A percentile compares a stretch with the other conserved stretches of the same genome.
phyloP scores from a whole-genome alignment of 345 rosid genomes.

The Eucalyptus tenuipes region DNA sequence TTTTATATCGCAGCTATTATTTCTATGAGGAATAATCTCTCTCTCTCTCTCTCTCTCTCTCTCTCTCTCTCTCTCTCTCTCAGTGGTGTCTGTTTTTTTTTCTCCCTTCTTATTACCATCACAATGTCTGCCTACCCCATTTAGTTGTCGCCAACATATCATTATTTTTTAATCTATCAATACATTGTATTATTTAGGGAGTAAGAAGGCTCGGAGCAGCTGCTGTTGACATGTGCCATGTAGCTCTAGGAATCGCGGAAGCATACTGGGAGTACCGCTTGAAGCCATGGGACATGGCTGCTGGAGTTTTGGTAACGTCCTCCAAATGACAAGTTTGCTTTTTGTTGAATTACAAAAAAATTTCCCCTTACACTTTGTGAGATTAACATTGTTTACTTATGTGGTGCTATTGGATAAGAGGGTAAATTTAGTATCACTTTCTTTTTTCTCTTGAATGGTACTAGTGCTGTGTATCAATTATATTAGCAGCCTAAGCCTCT shows the following conservation, averaged over 20 bases:
- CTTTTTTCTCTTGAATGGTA: neutral
- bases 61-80: neutral
- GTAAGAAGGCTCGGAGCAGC: constrained; percentile 98
- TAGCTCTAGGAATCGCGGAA: constrained; percentile 84
- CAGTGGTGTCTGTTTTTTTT: neutral
- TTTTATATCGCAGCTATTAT: neutral
- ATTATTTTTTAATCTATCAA: neutral
- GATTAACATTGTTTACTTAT: neutral
- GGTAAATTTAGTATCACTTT: neutral
- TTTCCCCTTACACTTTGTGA: neutral
- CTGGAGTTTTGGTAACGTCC: constrained; percentile 77
- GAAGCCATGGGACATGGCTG: constrained; percentile 99
- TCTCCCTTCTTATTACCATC: neutral
- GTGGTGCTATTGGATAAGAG: neutral
- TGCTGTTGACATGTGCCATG: constrained; percentile 98
- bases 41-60: neutral
- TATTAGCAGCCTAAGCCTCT: neutral
- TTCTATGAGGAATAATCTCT: neutral
- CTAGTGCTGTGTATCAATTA: neutral
- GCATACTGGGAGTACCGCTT: constrained; percentile 95
- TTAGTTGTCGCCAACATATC: neutral
- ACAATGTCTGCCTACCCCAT: neutral
- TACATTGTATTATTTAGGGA: constrained; percentile 27
- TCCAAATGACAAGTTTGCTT: neutral
- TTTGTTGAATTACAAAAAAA: neutral